Percentiles rank a stretch among this genome's conserved stretches.
Evolutionary conservation across 2,329 filamentous ascomycete species (phyloP).

Genomic region (Claviceps fusiformis): DNA sequence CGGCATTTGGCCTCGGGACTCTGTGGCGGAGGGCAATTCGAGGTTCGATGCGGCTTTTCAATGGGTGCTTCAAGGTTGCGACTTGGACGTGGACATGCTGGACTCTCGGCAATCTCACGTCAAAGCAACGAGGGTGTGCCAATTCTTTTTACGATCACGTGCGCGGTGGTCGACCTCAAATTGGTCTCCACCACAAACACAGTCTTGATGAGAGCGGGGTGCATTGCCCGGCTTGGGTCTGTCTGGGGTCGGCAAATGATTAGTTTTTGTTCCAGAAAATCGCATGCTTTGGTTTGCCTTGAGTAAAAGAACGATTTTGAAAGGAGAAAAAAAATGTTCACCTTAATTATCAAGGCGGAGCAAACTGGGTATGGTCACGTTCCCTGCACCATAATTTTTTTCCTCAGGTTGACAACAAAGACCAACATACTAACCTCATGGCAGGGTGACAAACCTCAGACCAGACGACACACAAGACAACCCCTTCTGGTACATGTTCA

Average conservation of each 20-base stretch:
- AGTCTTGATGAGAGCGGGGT: neutral
- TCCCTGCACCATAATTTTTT: too few relatives aligned
- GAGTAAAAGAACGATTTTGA: too few relatives aligned
- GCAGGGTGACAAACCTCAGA: conserved; percentile 76
- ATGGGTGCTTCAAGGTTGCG: neutral
- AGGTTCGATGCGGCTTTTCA: neutral
- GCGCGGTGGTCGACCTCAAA: neutral
- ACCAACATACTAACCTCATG: conserved; percentile 3
- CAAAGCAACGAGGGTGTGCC: too few relatives aligned
- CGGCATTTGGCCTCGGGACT: neutral
- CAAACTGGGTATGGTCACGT: conserved; percentile 44
- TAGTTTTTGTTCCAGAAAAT: neutral
- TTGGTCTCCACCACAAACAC: neutral
- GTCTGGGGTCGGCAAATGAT: neutral
- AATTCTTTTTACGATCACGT: neutral
- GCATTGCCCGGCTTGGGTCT: neutral
- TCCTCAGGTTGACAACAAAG: neutral
- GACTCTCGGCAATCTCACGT: neutral
- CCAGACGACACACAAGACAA: conserved; percentile 68
- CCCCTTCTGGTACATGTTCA: conserved; percentile 96
- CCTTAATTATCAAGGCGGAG: conserved; percentile 54
- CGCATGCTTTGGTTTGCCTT: neutral
- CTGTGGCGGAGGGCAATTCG: neutral
- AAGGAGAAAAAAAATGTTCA: conserved; percentile 33
- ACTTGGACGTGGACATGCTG: neutral